Base-by-base conservation (phyloP, 73 alveolate species). In the Paramecium primaurelia region DNA sequence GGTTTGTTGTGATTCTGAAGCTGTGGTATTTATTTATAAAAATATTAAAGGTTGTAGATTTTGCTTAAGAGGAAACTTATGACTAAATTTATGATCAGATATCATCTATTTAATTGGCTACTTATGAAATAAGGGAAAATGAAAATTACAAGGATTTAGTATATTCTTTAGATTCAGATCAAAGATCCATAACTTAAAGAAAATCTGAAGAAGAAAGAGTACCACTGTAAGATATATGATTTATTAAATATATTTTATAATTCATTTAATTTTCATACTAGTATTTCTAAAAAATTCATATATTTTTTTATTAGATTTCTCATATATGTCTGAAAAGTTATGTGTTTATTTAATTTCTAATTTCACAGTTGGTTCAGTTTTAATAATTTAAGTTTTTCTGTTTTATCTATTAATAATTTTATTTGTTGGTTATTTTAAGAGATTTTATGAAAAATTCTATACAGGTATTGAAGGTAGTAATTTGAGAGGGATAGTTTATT, bases 51-150 rank as follows among this genome's bases (percentile, higher is more conserved):
- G 25, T 80, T 8, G 91, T 40, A 12, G 71, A 80, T 18, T 26
- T 64, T 45, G 42, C 54, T 18, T 40, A 42, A 20, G 58, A 47
- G 16, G 47, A 38, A 25, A 80, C 49, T 11, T 80, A 80, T 45
- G 47, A 34, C 8, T 59, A 80, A 20, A 80, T 80, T 49, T 40
- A 80, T 20, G 71, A 42, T 14, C 58, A 80, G 10, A 4, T 80
- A 14, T 40, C 91, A 22, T 22, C 32, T 3, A 12, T 32, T 18
- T 45, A 80, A 20, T 25, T 80, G 58, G 91, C 91, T 3, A 80
- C 91, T 4, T 80, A 80, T 80, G 91, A 80, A 22, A 80, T 80
- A 20, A 80, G 44, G 30, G 71, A 42, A 11, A 80, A 80, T 80
- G 91, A 80, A 80, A 28, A 40, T 44, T 54, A 54, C 30, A 54